Evolutionary conservation across 129 eudicot species (phyloP).

Genomic region (Flaveria bidentis): DNA sequence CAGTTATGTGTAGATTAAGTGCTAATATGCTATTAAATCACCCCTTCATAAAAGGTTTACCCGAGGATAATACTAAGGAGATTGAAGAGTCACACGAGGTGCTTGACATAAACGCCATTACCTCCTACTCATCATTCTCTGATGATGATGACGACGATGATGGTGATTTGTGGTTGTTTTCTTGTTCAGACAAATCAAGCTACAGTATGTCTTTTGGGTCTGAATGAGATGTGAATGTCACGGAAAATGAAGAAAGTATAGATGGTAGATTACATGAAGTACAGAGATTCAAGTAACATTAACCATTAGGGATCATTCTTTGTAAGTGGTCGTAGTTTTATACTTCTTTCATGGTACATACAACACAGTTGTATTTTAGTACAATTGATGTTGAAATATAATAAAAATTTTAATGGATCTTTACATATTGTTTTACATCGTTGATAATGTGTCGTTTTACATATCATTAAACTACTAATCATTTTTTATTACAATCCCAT

Average conservation of each 20-base stretch:
- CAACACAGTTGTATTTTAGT: constrained; percentile 15
- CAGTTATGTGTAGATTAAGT: constrained; percentile 53
- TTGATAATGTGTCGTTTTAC: too few relatives aligned
- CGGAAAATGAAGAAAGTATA: constrained; percentile 15
- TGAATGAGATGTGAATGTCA: constrained; percentile 28
- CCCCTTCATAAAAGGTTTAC: constrained; percentile 53
- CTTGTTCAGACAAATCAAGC: constrained; percentile 33
- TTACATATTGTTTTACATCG: neutral
- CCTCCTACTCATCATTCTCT: constrained; percentile 29
- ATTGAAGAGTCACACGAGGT: constrained; percentile 32
- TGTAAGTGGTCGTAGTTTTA: constrained; percentile 21
- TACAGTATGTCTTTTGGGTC: constrained; percentile 28
- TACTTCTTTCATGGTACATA: constrained; percentile 18
- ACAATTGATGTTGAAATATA: constrained; percentile 9
- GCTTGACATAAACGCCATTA: constrained; percentile 38
- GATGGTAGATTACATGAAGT: constrained; percentile 21
- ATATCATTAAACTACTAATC: neutral
- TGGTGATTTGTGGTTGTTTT: constrained; percentile 26
- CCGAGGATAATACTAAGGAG: constrained; percentile 40
- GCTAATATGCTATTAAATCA: constrained; percentile 63
- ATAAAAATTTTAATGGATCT: constrained; percentile 2
- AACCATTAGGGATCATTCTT: constrained; percentile 32
- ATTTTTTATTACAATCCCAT: neutral
- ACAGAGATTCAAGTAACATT: constrained; percentile 31
- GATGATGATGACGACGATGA: constrained; percentile 47